phyloP scores from a whole-genome alignment of 129 eudicot genomes.

The Centella asiatica region DNA sequence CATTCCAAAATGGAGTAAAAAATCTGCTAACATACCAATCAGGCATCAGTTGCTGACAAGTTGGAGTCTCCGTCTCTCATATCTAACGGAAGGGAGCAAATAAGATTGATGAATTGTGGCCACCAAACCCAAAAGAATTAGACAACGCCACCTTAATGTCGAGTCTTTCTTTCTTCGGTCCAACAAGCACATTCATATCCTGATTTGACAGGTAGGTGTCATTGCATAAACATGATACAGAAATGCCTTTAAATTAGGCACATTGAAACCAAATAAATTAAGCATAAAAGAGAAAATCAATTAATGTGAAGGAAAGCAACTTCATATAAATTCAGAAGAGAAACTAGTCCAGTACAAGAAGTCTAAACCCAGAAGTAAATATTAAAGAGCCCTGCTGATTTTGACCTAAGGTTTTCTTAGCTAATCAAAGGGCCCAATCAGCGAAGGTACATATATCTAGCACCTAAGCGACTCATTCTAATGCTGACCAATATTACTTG shows the following conservation, averaged over 20 bases:
- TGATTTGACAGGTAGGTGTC: constrained; percentile 13
- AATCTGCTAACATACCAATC: constrained; percentile 17
- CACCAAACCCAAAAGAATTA: constrained; percentile 93
- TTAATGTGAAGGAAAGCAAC: no score
- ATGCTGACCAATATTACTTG: no score
- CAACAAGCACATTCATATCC: constrained; percentile 70
- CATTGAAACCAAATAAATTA: no score
- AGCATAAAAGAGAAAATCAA: no score
- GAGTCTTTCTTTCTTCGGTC: constrained; percentile 68
- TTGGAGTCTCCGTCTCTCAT: not conserved
- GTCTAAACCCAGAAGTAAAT: not conserved
- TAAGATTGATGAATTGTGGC: constrained; percentile 77
- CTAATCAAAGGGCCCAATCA: not conserved
- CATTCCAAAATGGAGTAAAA: not conserved
- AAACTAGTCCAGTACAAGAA: not conserved
- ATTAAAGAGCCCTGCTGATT: not conserved
- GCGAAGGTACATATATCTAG: not conserved
- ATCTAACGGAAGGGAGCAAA: constrained; percentile 68
- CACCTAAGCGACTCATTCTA: no score
- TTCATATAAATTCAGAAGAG: not conserved
- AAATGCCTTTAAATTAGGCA: not conserved
- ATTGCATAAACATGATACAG: constrained; percentile 2
- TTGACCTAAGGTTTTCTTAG: not conserved
- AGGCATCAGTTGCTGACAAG: constrained; percentile 5
- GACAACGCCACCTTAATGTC: constrained; percentile 79